A percentile compares a stretch with the other conserved stretches of the same genome.
phyloP scores from a whole-genome alignment of 225 moss, liverwort and hornwort genomes.

The Physcomitrium patens region DNA sequence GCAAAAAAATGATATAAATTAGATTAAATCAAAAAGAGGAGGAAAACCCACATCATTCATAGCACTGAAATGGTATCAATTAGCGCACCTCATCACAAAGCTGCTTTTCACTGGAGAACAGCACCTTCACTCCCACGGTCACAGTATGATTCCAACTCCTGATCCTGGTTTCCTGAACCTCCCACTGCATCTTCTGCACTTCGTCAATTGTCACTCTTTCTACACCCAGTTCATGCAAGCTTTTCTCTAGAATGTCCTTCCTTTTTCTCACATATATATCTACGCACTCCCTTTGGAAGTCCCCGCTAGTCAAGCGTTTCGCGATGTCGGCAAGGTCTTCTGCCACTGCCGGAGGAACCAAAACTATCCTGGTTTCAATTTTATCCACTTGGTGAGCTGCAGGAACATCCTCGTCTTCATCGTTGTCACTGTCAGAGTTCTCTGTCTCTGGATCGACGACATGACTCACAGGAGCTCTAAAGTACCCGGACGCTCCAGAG shows the following conservation, averaged over 20 bases:
- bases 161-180: constrained; percentile 80
- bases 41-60: constrained; percentile 13
- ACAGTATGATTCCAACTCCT: constrained; percentile 99
- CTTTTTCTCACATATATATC: constrained; percentile 66
- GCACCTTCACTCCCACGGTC: constrained; percentile 90
- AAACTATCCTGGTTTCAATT: constrained; percentile 75
- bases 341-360: constrained; percentile 74
- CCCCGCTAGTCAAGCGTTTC: constrained; percentile 69
- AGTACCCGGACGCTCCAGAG: constrained; percentile 64
- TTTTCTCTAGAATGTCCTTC: constrained; percentile 78
- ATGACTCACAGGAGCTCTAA: constrained; percentile 60
- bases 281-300: constrained; percentile 66
- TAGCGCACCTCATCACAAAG: constrained; percentile 69
- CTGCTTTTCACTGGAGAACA: constrained; percentile 86
- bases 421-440: constrained; percentile 48
- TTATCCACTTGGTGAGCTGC: constrained; percentile 78
- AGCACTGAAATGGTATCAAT: background rate
- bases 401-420: constrained; percentile 75
- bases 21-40: background rate
- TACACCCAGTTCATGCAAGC: constrained; percentile 78
- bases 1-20: constrained; percentile 15
- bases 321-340: constrained; percentile 75
- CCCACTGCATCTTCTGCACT: constrained; percentile 98
- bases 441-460: constrained; percentile 57
- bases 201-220: constrained; percentile 89